These are phyloP conservation scores for Penicillium waksmanii DNA, from an alignment of 495 filamentous ascomycete genomes.

Conservation along the genomic window DNA sequence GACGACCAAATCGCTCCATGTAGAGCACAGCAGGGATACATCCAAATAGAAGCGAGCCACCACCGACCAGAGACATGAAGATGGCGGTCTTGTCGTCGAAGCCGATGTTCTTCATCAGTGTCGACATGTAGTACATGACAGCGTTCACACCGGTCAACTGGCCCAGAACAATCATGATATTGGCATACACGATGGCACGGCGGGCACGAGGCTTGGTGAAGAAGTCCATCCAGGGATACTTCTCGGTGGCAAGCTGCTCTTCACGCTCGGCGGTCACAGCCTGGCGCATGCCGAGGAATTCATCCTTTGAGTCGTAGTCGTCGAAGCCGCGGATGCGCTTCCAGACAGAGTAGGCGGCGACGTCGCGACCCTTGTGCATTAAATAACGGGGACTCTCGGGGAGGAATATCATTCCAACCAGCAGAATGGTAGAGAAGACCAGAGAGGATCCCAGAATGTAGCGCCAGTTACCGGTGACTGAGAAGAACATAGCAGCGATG, in stretches of 20 bases:
- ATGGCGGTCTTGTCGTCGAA: slow-evolving; percentile 54
- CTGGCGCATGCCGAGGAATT: slow-evolving; percentile 65
- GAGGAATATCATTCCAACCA: slow-evolving; percentile 62
- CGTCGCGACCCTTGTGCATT: slow-evolving; percentile 54
- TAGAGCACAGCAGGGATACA: slow-evolving; percentile 62
- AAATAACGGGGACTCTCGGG: slow-evolving; percentile 61
- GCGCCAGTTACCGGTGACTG: slow-evolving; percentile 62
- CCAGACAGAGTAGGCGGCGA: slow-evolving; percentile 62
- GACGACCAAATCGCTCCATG: slow-evolving; percentile 62
- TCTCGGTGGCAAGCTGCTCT: slow-evolving; percentile 40
- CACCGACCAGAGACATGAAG: slow-evolving; percentile 67
- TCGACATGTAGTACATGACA: slow-evolving; percentile 66
- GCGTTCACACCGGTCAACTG: slow-evolving; percentile 66
- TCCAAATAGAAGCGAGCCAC: slow-evolving; percentile 58
- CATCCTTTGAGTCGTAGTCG: slow-evolving; percentile 52
- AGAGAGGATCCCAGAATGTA: slow-evolving; percentile 67
- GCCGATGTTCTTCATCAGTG: slow-evolving; percentile 59
- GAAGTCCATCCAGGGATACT: slow-evolving; percentile 64
- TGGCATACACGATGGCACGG: slow-evolving; percentile 63
- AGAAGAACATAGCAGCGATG: slow-evolving; percentile 63
- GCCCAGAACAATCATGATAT: slow-evolving; percentile 64
- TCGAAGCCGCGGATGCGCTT: slow-evolving; percentile 60
- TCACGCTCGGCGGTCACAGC: slow-evolving; percentile 53
- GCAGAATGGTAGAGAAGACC: slow-evolving; percentile 64
- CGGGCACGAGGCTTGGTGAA: slow-evolving; percentile 60